These are phyloP conservation scores for Boletus subcaerulescens DNA, from an alignment of 768 basidiomycete genomes.

Conservation along the genomic window DNA sequence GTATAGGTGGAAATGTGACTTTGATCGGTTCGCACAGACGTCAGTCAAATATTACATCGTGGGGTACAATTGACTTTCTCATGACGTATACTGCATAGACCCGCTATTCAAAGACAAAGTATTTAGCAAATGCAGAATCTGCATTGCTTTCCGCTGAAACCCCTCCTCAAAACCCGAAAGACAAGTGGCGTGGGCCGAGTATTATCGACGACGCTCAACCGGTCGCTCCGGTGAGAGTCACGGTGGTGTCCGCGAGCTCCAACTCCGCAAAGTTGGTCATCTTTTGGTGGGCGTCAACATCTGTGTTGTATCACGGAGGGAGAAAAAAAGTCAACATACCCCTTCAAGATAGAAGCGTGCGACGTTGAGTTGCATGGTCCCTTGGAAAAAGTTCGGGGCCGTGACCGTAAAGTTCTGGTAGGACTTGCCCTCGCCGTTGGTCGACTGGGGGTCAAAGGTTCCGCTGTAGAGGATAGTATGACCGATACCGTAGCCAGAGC, in stretches of 20 bases:
- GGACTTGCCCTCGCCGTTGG: background rate
- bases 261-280: background rate
- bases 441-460: background rate
- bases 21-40: background rate
- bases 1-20: too few relatives aligned
- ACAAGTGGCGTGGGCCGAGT: background rate
- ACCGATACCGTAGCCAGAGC: background rate
- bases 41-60: background rate
- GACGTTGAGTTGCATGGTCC: background rate
- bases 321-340: slow-evolving; percentile 3
- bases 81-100: background rate
- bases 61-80: too few relatives aligned
- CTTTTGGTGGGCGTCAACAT: slow-evolving; percentile 3
- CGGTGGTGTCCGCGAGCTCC: background rate
- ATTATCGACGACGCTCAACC: background rate
- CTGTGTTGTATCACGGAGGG: background rate
- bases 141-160: background rate
- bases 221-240: background rate
- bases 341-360: background rate
- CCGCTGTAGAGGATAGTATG: background rate
- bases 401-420: background rate
- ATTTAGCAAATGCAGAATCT: background rate
- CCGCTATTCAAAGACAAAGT: background rate
- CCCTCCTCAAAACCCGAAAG: background rate
- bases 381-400: background rate